Evolutionary conservation across 202 grass and related monocot genomes (phyloP).

Genomic region (Carex sylvatica): DNA sequence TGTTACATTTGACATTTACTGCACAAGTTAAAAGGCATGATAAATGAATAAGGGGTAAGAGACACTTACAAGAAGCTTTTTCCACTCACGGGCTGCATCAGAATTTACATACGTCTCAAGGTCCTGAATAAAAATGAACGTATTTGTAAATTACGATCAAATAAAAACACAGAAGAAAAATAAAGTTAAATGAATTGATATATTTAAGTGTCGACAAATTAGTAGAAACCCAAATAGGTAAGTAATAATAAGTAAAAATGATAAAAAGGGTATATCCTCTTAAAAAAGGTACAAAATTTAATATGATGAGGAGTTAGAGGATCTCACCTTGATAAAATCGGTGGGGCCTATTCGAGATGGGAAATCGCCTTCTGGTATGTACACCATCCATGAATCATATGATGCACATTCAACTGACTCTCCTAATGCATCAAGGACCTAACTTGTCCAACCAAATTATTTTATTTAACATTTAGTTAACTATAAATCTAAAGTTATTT

Average conservation of each 20-base stretch:
- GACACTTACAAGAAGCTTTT: constrained; percentile 68
- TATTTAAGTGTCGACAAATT: constrained; percentile 1
- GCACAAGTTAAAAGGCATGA: background rate
- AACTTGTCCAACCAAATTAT: constrained; percentile 30
- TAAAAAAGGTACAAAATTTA: background rate
- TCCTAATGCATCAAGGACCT: constrained; percentile 91
- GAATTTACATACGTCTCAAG: constrained; percentile 70
- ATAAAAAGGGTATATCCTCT: background rate
- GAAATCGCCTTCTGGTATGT: constrained; percentile 87
- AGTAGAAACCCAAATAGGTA: background rate
- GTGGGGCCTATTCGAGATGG: constrained; percentile 76
- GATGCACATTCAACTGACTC: constrained; percentile 65
- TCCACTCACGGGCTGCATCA: constrained; percentile 81
- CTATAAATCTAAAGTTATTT: background rate
- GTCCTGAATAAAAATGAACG: constrained; percentile 52
- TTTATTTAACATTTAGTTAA: constrained; percentile 1
- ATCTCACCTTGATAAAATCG: constrained; percentile 77
- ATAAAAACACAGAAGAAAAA: background rate
- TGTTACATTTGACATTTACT: background rate
- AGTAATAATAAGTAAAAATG: background rate
- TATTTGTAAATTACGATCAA: constrained; percentile 17
- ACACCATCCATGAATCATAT: constrained; percentile 97
- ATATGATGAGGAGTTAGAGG: background rate
- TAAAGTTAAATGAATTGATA: background rate
- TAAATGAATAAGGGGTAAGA: background rate